phyloP scores from a whole-genome alignment of 176 grass and related monocot species.

The Aegilops bicornis region DNA sequence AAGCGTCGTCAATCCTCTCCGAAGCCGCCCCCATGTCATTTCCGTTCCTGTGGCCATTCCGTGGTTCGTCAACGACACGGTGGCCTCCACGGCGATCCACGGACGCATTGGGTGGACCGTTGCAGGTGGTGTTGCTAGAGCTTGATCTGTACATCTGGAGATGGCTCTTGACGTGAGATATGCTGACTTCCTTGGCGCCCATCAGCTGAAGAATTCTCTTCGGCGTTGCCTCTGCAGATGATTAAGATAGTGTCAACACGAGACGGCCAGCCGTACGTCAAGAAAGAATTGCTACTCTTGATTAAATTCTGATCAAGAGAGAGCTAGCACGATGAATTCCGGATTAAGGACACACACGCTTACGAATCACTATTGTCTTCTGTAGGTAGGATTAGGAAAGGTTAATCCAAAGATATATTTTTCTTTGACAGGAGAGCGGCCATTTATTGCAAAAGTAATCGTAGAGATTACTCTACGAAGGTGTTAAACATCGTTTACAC shows the following conservation, averaged over 20 bases:
- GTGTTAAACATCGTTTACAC: not conserved
- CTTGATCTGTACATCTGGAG: slow-evolving; percentile 89
- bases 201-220: slow-evolving; percentile 88
- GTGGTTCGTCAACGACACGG: not conserved
- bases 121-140: slow-evolving; percentile 18
- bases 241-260: slow-evolving; percentile 9
- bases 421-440: not conserved
- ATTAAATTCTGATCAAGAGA: not conserved
- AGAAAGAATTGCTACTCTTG: not conserved
- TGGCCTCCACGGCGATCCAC: not conserved
- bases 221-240: slow-evolving; percentile 76
- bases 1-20: not conserved
- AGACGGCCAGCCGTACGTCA: not conserved
- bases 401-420: not conserved
- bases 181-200: slow-evolving; percentile 65
- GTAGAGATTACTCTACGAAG: too few relatives aligned
- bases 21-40: not conserved
- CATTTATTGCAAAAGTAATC: not conserved
- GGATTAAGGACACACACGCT: not conserved
- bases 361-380: too few relatives aligned
- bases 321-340: not conserved
- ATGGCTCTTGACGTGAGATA: slow-evolving; percentile 98
- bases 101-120: not conserved
- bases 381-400: not conserved
- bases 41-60: not conserved